Evolutionary conservation across 2,329 filamentous ascomycete genomes (phyloP).

Genomic region (Simplicillium aogashimaense): DNA sequence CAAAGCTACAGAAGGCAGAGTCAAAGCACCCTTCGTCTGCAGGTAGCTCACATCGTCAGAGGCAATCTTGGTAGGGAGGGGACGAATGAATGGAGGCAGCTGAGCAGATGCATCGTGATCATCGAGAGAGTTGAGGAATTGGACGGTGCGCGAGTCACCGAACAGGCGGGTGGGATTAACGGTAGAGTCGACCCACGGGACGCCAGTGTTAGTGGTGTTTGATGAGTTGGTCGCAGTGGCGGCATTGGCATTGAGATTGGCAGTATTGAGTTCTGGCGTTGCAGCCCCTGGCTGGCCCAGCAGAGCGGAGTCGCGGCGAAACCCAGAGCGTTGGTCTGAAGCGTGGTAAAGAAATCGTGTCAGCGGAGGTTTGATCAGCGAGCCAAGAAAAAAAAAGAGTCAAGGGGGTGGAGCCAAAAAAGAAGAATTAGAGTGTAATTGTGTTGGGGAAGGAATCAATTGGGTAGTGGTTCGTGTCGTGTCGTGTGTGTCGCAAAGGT

Average conservation of each 20-base stretch:
- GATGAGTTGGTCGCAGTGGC: constrained; percentile 1
- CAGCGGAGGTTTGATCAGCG: not conserved
- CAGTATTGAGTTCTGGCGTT: not conserved
- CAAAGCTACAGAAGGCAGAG: constrained; percentile 58
- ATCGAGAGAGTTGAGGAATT: constrained; percentile 37
- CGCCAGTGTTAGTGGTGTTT: constrained; percentile 5
- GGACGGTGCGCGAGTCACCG: constrained; percentile 26
- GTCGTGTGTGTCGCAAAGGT: not conserved
- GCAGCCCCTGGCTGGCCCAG: constrained; percentile 1
- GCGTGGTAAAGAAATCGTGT: constrained; percentile 1
- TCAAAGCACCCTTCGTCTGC: constrained; percentile 72
- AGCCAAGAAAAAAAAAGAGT: not conserved
- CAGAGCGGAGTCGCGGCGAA: constrained; percentile 3
- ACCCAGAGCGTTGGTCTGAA: constrained; percentile 7
- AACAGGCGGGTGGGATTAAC: constrained; percentile 24
- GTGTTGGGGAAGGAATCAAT: no score
- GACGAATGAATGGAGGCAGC: constrained; percentile 63
- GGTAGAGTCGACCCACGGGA: constrained; percentile 19
- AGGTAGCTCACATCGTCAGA: constrained; percentile 78
- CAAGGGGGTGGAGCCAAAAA: no score
- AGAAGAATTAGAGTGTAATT: no score
- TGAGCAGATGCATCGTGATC: constrained; percentile 32
- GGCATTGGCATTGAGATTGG: not conserved
- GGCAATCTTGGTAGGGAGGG: constrained; percentile 66
- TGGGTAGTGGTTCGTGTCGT: not conserved